Conservation (phyloP, 495 filamentous ascomycete genomes). For the Rhypophila decipiens region DNA sequence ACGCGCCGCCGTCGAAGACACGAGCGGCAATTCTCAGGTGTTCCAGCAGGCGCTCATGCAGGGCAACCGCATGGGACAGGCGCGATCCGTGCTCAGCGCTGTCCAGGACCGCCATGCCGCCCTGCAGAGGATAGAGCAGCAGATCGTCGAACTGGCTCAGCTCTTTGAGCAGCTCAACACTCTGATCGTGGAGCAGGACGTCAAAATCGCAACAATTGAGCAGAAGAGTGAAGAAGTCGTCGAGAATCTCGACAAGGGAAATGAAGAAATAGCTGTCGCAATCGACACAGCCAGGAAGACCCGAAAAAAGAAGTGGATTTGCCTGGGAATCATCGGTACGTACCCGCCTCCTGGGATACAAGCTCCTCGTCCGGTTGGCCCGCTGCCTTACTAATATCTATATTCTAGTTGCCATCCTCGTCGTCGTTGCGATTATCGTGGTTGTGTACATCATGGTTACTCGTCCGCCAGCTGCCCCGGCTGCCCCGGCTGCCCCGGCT, state of each 20-base stretch:
- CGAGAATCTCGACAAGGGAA: constrained; percentile 72
- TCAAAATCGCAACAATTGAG: constrained; percentile 68
- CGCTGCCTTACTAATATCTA: background rate
- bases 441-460: constrained; percentile 39
- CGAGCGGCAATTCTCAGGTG: constrained; percentile 59
- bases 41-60: constrained; percentile 75
- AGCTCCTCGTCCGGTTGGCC: background rate
- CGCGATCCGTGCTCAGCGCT: constrained; percentile 65
- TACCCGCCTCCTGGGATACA: constrained; percentile 19
- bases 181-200: constrained; percentile 77
- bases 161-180: constrained; percentile 61
- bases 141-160: constrained; percentile 76
- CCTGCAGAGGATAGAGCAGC: constrained; percentile 83
- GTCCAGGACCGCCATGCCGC: constrained; percentile 80
- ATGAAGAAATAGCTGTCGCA: constrained; percentile 69
- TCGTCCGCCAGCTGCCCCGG: constrained; percentile 11
- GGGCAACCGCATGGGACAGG: constrained; percentile 70
- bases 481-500: background rate
- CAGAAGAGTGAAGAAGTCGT: constrained; percentile 72
- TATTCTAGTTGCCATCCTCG: background rate
- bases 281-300: constrained; percentile 71
- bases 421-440: constrained; percentile 26
- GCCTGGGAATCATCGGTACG: constrained; percentile 74
- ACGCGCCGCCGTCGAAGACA: constrained; percentile 65
- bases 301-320: constrained; percentile 97